phyloP scores from a whole-genome alignment of 1,139 yeast species.

The Sugiyamaella pinicola region DNA sequence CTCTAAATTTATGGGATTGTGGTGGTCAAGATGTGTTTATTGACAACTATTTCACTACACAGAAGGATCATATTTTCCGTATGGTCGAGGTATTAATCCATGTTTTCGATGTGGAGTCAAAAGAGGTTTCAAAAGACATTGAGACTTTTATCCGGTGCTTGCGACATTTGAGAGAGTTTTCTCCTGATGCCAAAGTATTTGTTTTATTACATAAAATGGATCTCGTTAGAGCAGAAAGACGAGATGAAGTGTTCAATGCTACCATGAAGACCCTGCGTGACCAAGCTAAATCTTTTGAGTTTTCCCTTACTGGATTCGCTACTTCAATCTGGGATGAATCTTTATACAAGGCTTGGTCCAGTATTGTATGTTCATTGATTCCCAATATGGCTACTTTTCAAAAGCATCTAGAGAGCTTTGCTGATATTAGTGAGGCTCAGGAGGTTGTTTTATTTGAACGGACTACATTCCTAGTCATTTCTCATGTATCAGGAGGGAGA shows the following conservation, averaged over 20 bases:
- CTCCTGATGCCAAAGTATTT: constrained; percentile 91
- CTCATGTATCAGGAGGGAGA: constrained; percentile 48
- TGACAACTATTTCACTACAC: constrained; percentile 88
- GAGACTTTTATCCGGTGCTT: constrained; percentile 87
- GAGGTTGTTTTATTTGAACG: constrained; percentile 92
- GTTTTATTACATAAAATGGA: constrained; percentile 96
- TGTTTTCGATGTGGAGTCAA: constrained; percentile 94
- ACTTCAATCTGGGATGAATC: constrained; percentile 99
- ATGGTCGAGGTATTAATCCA: constrained; percentile 97
- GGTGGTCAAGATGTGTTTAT: constrained; percentile 94
- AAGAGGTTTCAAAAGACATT: constrained; percentile 88
- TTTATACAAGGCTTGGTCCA: constrained; percentile 95
- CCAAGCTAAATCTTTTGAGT: constrained; percentile 77
- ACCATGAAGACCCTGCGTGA: constrained; percentile 83
- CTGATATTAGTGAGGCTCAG: constrained; percentile 76
- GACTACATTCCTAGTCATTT: constrained; percentile 88
- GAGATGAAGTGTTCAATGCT: constrained; percentile 77
- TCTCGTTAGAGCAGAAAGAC: constrained; percentile 80
- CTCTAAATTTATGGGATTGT: constrained; percentile 95
- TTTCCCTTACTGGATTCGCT: constrained; percentile 83
- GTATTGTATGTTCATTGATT: constrained; percentile 88
- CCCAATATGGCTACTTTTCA: constrained; percentile 88
- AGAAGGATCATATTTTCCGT: constrained; percentile 87
- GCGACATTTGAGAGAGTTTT: constrained; percentile 76
- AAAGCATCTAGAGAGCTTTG: constrained; percentile 71